Evolutionary conservation across 495 filamentous ascomycete genomes (phyloP), one percentile per base, ranked within the genome.

Genomic region (Lineolata rhizophorae): DNA sequence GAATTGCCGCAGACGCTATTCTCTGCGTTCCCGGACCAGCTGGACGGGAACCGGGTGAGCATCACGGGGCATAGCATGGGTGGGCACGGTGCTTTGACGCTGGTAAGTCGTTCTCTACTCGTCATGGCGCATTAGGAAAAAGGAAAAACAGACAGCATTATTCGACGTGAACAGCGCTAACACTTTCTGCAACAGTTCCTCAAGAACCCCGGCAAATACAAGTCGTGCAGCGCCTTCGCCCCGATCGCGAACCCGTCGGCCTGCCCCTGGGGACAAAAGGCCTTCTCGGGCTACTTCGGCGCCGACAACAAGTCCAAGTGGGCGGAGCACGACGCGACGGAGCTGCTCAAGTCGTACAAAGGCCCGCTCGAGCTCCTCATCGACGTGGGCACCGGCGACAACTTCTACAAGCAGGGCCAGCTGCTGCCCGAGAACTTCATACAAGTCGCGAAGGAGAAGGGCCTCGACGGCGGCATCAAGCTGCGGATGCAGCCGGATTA

Each of bases 21-120:
- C 51, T 50, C 46, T 9, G 54, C 61, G 3, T 79, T 77, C 42
- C 38, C 39, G 19, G 52, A 60, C 10, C 54, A 69, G 44, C 51
- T 97, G 2, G 83, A 93, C 49, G 31, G 46, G 0, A 54, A 42
- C 11, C 55, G 71, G 0, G 67, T 93, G 21, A 71, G 71, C 46
- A 85, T 97, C 41, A 82, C 73, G 21, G 87, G 87, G 2, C 87
- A 95, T 52, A 76, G 67, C 44, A 97, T 97, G 87, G 87, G 87
- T 43, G 87, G 87, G 0, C 87, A 95, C 53, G 87, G 87, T 15
- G 87, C 87, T 29, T 57, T 97, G 40, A 92, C 81, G 31, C 53
- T 94, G 42, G 68, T 72, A 46, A 28, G 58, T 32, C 5, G 18
- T n/a, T 30, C 17, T 26, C 12, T 20, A 37, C 14, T 18, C 12